Evolutionary conservation across 2,329 filamentous ascomycete genomes (phyloP).

Genomic region (Sphaerulina populicola): DNA sequence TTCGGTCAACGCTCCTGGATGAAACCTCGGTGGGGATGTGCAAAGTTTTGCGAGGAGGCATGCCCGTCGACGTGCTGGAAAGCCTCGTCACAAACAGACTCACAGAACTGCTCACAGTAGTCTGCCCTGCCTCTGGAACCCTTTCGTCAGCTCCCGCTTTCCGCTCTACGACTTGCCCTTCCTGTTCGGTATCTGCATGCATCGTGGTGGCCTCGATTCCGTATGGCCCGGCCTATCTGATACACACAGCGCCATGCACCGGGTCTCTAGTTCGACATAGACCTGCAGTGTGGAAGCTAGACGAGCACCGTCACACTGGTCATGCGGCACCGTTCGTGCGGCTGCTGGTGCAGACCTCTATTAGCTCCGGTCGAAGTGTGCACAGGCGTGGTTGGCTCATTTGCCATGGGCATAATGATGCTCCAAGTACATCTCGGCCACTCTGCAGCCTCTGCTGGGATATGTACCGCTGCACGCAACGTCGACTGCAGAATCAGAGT

Average conservation of each 20-base stretch:
- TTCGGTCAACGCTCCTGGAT: neutral
- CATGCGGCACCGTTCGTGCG: slow-evolving; percentile 17
- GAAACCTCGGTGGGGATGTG: slow-evolving; percentile 10
- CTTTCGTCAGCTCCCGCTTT: slow-evolving; percentile 1
- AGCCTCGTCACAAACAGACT: neutral
- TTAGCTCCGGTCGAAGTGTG: slow-evolving; percentile 6
- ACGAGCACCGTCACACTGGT: slow-evolving; percentile 14
- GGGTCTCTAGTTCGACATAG: slow-evolving; percentile 13
- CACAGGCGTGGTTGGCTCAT: slow-evolving; percentile 7
- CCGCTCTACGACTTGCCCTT: slow-evolving; percentile 3
- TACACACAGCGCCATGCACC: slow-evolving; percentile 15
- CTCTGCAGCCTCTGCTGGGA: neutral
- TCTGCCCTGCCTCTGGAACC: neutral
- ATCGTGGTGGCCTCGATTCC: slow-evolving; percentile 7
- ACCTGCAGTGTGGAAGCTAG: slow-evolving; percentile 16
- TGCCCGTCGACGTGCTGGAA: neutral
- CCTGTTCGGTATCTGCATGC: slow-evolving; percentile 10
- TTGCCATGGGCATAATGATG: neutral
- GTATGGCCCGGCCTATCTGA: slow-evolving; percentile 13
- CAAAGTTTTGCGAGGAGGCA: neutral
- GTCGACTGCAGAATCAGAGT: neutral
- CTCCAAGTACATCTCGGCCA: slow-evolving; percentile 1
- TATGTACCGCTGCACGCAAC: neutral
- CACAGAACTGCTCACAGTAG: too few relatives aligned
- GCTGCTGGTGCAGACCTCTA: slow-evolving; percentile 12